These are phyloP conservation scores for Coprinopsis cinerea DNA, from an alignment of 768 basidiomycete species.

Conservation along the genomic window DNA sequence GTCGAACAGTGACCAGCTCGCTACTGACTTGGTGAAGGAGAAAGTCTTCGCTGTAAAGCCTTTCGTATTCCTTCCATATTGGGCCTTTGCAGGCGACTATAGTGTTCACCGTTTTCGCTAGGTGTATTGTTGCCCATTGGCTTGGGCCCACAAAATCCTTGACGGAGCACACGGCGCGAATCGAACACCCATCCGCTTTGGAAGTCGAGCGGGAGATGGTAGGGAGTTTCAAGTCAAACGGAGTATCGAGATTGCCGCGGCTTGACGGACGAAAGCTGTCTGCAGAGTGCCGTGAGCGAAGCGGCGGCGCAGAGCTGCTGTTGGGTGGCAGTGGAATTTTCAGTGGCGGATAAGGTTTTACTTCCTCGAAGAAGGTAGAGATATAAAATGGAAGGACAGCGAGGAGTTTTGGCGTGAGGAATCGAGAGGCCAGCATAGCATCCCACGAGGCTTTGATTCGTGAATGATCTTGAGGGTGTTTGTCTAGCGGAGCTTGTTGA, in stretches of 20 bases:
- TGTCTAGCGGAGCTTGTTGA: neutral
- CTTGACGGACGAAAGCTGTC: constrained; percentile 17
- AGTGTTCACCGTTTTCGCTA: constrained; percentile 51
- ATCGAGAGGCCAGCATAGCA: constrained; percentile 54
- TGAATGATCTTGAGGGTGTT: constrained; percentile 56
- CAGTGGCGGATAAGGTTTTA: constrained; percentile 42
- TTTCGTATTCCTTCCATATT: constrained; percentile 59
- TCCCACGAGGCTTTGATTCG: constrained; percentile 61
- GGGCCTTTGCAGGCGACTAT: constrained; percentile 63
- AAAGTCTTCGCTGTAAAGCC: constrained; percentile 35
- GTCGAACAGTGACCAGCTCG: constrained; percentile 35
- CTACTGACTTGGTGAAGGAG: neutral
- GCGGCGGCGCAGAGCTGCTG: constrained; percentile 19
- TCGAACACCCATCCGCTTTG: constrained; percentile 14
- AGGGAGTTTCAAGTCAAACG: constrained; percentile 20
- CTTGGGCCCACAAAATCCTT: constrained; percentile 7
- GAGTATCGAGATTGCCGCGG: constrained; percentile 11
- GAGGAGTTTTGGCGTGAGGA: constrained; percentile 47
- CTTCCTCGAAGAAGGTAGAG: constrained; percentile 48
- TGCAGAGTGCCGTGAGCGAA: constrained; percentile 21
- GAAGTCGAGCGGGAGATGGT: constrained; percentile 11
- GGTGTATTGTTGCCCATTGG: constrained; percentile 54
- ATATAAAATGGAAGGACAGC: constrained; percentile 66
- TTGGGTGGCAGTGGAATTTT: constrained; percentile 53
- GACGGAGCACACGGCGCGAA: constrained; percentile 9